Percentiles rank a stretch among this genome's conserved stretches.
Evolutionary conservation across 441 rosid species (phyloP).

Genomic region (Adansonia rubrostipa): DNA sequence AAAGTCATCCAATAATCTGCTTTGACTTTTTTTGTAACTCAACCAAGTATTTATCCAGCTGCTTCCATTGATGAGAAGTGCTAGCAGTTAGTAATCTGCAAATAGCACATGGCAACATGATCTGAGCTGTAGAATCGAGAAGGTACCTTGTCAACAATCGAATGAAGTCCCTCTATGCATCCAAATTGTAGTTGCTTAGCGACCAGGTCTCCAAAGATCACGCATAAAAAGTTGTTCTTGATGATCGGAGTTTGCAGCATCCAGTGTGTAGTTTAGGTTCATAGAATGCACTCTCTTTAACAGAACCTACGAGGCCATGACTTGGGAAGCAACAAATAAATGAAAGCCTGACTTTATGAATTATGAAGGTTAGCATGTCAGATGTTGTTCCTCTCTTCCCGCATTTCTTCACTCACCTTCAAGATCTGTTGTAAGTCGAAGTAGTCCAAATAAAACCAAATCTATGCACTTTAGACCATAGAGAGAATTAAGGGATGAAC

Average conservation of each 20-base stretch:
- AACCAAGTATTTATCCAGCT: conserved; percentile 45
- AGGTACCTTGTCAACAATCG: conserved; percentile 50
- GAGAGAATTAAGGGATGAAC: background rate
- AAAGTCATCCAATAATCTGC: conserved; percentile 46
- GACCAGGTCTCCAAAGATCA: conserved; percentile 54
- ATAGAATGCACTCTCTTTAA: background rate
- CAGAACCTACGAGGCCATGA: background rate
- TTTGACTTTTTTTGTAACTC: conserved; percentile 32
- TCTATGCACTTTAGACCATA: background rate
- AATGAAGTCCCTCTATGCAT: conserved; percentile 46
- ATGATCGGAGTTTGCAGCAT: background rate
- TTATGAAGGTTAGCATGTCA: background rate
- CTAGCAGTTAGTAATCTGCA: background rate
- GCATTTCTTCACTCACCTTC: background rate
- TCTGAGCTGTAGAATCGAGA: background rate
- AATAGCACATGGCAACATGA: background rate
- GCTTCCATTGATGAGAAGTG: background rate
- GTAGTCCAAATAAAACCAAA: background rate
- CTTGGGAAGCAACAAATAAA: background rate
- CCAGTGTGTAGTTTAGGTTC: background rate
- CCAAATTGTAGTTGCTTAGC: conserved; percentile 56
- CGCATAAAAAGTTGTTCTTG: conserved; percentile 54
- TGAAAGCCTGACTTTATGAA: background rate
- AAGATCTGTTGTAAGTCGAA: background rate
- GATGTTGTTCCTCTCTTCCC: background rate